Base-by-base conservation (phyloP, 345 rosid genomes). In the Populus ilicifolia region DNA sequence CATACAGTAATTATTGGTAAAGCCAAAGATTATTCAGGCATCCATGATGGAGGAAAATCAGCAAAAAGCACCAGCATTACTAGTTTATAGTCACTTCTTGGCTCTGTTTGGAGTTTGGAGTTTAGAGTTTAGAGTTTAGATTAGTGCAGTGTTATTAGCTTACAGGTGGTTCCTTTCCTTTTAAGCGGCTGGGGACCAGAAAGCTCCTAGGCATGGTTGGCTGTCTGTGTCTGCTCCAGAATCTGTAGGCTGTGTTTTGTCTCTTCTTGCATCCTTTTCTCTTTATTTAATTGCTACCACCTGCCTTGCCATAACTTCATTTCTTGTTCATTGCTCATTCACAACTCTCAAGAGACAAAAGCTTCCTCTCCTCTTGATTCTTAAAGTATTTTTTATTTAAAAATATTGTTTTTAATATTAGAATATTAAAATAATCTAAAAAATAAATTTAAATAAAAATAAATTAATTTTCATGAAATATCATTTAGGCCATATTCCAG, bases 181-280 rank as follows among this genome's bases (percentile, higher is more conserved):
- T 30, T 13, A 5, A 7, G 33, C 5, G 72, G 35, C n/a, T 6
- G 38, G 17, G 14, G 77, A 78, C 71, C 75, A 79, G 35, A 38
- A 1, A 9, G 38, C 18, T 8, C 33, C 41, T 17, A 64, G 64
- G 16, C 72, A 36, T 6, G 64, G 52, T 9, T 70, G 21, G 67
- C 69, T 72, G 75, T 36, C 62, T 35, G 12, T 62, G 61, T 7
- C 18, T 62, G 77, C 70, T 61, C 82, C 80, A 62, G 64, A 68
- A 30, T 76, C 72, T 20, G 21, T 43, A 72, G 71, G 72, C 75
- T 74, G 54, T 75, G 39, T 78, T 83, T 79, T 67, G 82, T 82
- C 85, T 72, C 25, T 72, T 79, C 33, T 29, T 29, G 16, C 30
- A 64, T 76, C 80, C 5, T 72, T 69, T 13, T 77, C 65, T 69